Evolutionary conservation across 352 stramenopile genomes (phyloP), one percentile per base, ranked within the genome.

Genomic region (Phytophthora vignae): DNA sequence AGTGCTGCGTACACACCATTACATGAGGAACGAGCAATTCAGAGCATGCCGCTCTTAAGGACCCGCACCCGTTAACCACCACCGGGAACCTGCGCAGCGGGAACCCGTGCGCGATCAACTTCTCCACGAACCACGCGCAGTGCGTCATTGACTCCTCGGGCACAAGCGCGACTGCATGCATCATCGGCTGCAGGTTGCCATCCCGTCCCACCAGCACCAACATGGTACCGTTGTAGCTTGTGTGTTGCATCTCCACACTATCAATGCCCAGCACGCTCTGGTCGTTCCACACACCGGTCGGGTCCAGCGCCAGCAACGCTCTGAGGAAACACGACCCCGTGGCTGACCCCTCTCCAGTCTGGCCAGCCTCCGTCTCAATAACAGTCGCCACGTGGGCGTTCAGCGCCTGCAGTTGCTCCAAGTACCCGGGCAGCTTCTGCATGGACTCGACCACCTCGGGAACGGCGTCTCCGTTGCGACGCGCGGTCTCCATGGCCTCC

Each of bases 71-170:
- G 55, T 80, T 76, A 29, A 76, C 68, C 27, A 83, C 81, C 19
- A 88, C 44, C 12, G 74, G 73, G 36, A 84, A 83, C 31, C 77
- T 71, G 5, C 76, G 73, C 42, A 88, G 36, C 10, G 81, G 78
- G 64, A 85, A 88, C 1, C 81, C 81, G 53, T 83, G 79, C 12
- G 74, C 69, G 4, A 83, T 65, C 44, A 88, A 63, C 48, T 86
- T 84, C 14, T 74, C 60, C 21, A 88, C 55, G 55, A 88, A 88
- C 81, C 81, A 88, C 22, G 56, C 55, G 27, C 71, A 82, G 58
- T 88, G 78, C 19, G 68, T 54, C 1, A 55, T 49, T 2, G 57
- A 74, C 22, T 61, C 60, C 8, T 84, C 71, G 0, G 81, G 81
- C 12, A 84, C 81, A 0, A 84, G 74, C 19, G 78, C 81, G 8